These are phyloP conservation scores for Nakazawaea ernobii DNA, from an alignment of 805 yeast genomes.

Conservation along the genomic window DNA sequence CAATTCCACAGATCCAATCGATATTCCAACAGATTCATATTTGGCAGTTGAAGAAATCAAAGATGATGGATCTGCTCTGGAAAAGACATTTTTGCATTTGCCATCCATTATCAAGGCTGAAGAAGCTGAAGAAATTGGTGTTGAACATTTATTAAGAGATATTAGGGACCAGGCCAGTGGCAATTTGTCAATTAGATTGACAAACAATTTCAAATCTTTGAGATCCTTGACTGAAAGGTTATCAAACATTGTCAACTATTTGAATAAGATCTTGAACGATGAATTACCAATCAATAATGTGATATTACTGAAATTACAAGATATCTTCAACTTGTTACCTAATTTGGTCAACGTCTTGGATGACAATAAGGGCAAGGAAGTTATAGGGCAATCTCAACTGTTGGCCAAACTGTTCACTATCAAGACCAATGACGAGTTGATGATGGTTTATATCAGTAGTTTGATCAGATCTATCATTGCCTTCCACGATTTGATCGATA, in stretches of 20 bases:
- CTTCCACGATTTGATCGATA: slow-evolving; percentile 93
- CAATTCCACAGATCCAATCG: slow-evolving; percentile 68
- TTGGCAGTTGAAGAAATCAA: slow-evolving; percentile 91
- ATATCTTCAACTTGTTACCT: slow-evolving; percentile 89
- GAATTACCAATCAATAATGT: slow-evolving; percentile 84
- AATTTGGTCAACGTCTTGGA: slow-evolving; percentile 41
- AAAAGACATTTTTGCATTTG: slow-evolving; percentile 80
- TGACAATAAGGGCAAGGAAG: slow-evolving; percentile 12
- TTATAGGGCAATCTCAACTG: slow-evolving; percentile 13
- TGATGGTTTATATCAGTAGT: slow-evolving; percentile 87
- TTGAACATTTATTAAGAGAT: slow-evolving; percentile 90
- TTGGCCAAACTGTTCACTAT: slow-evolving; percentile 77
- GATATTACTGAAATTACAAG: slow-evolving; percentile 89
- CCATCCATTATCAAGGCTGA: slow-evolving; percentile 94
- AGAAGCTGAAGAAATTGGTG: slow-evolving; percentile 99
- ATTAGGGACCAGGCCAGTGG: slow-evolving; percentile 97
- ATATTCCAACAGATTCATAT: slow-evolving; percentile 95
- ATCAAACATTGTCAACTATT: slow-evolving; percentile 68
- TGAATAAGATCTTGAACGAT: slow-evolving; percentile 65
- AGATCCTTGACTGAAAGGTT: slow-evolving; percentile 80
- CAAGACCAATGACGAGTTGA: slow-evolving; percentile 92
- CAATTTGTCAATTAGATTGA: slow-evolving; percentile 75
- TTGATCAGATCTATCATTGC: slow-evolving; percentile 92
- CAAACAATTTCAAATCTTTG: slow-evolving; percentile 84
- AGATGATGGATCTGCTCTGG: slow-evolving; percentile 91